Base-by-base conservation (phyloP, 805 yeast species). In the Teunomyces kruisii region DNA sequence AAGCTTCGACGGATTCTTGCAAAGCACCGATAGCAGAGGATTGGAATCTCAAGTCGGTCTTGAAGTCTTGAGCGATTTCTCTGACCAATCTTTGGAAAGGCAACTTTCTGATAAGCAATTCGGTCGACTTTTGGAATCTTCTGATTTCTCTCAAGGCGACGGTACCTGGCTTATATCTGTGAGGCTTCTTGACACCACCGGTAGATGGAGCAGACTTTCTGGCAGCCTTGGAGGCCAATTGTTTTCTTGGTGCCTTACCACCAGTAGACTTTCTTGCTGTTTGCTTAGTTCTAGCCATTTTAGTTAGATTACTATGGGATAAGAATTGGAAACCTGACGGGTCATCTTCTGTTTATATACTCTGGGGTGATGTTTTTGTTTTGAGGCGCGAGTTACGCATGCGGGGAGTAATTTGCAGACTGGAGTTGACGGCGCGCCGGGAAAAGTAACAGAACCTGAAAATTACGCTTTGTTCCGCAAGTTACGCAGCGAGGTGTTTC, bases 1-100 rank as follows among this genome's bases (percentile, higher is more conserved):
- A 94, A 64, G 97, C 97, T 80, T 92, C 99, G 52, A 92, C 96
- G 53, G 98, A 91, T 77, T 94, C 99, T 74, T 92, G 99, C 62
- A 92, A 79, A 58, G 99, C 99, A 75, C 96, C 91, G 56, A 92
- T 86, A 56, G 99, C 99, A 56, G 96, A 87, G 46, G 96, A 87
- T 74, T 92, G 97, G 85, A 94, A 92, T 80, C 96, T 85, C 72
- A 90, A 81, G 67, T 87, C 95, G 59, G 92, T 83, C 78, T 85
- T 86, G 82, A 87, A 86, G 69, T 90, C 97, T 72, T 86, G 92
- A 53, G 97, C 96, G 53, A 92, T 88, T 75, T 91, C 97, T 72
- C 97, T 81, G 47, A 91, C 97, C 67, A 91, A 81, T 80, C 97
- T 85, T 72, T 92, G 97, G 86, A 92, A 92, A 49, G 98, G 98